Evolutionary conservation across 495 filamentous ascomycete species (phyloP), one percentile per base, ranked within the genome.

Genomic region (Diplogelasinospora grovesii): DNA sequence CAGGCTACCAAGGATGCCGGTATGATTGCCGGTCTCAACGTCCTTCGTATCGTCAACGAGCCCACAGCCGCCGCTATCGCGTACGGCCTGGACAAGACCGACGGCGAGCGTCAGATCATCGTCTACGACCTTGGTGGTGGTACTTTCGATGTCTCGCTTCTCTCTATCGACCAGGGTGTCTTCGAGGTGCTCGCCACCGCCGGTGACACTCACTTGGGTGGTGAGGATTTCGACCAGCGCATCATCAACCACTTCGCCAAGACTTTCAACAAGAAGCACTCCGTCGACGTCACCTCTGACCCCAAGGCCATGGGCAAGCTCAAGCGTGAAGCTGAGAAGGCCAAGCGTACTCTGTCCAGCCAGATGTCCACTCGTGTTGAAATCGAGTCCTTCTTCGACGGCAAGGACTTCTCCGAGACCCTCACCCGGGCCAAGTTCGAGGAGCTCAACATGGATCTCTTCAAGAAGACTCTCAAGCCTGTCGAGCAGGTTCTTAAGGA

Each of bases 301-400:
- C 70, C 83, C 41, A 97, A 97, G 86, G 83, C 92, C 40, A 97
- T 99, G 92, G 90, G 92, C 71, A 97, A 97, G 71, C 81, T 99
- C 51, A 97, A 97, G 87, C 92, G 93, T 53, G 93, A 97, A 68
- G 92, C 95, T 56, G 92, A 99, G 75, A 97, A 97, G 80, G 93
- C 93, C 68, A 99, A 99, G 85, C 86, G 93, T 61, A 96, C 89
- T 50, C 82, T 99, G 35, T 97, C 93, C 61, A 93, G 88, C 57
- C 89, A 95, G 73, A 96, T 92, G 88, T 92, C 89, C 48, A 92
- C 89, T 52, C 86, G 89, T 57, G 85, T 99, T 51, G 93, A 99
- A 69, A 97, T 99, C 48, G 93, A 99, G 67, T 82, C 89, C 49
- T 94, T 99, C 81, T 83, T 86, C 71, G 80, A 92, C 48, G 93